Evolutionary conservation across 2,329 filamentous ascomycete species (phyloP).

Genomic region (Beauveria scarabaeidicola): DNA sequence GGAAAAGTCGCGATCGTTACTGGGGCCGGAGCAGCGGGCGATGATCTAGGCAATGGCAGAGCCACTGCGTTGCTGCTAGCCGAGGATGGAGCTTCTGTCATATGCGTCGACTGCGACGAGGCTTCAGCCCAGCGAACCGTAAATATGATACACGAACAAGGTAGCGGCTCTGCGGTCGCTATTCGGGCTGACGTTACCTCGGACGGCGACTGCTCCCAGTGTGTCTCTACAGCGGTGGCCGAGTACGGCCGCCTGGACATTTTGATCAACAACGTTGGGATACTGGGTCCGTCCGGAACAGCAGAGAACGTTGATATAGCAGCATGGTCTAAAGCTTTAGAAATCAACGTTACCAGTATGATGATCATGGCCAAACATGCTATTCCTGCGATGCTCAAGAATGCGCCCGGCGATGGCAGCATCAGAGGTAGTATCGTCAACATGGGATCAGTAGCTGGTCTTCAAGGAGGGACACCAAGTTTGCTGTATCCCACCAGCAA

Average conservation of each 20-base stretch:
- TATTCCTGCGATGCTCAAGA: conserved; percentile 51
- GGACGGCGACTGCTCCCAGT: conserved; percentile 39
- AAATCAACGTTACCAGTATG: conserved; percentile 58
- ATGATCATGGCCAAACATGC: conserved; percentile 54
- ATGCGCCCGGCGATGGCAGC: conserved; percentile 29
- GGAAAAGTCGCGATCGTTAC: conserved; percentile 46
- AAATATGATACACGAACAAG: conserved; percentile 37
- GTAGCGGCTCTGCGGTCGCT: conserved; percentile 32
- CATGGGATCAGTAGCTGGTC: conserved; percentile 52
- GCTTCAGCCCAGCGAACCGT: conserved; percentile 44
- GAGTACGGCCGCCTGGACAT: conserved; percentile 43
- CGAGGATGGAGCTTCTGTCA: conserved; percentile 46
- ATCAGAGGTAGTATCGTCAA: conserved; percentile 49
- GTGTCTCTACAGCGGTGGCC: conserved; percentile 32
- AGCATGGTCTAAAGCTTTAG: conserved; percentile 46
- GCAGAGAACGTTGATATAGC: conserved; percentile 52
- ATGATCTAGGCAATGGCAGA: conserved; percentile 53
- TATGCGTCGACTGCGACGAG: conserved; percentile 48
- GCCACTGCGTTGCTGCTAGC: conserved; percentile 51
- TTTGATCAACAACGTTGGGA: conserved; percentile 28
- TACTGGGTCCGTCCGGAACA: conserved; percentile 49
- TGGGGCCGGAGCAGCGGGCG: conserved; percentile 30
- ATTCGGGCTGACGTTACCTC: conserved; percentile 46
- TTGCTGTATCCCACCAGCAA: conserved; percentile 40
- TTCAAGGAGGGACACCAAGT: conserved; percentile 36